Evolutionary conservation across 208 protist species (phyloP).

Genomic region (Tritrichomonas foetus): DNA sequence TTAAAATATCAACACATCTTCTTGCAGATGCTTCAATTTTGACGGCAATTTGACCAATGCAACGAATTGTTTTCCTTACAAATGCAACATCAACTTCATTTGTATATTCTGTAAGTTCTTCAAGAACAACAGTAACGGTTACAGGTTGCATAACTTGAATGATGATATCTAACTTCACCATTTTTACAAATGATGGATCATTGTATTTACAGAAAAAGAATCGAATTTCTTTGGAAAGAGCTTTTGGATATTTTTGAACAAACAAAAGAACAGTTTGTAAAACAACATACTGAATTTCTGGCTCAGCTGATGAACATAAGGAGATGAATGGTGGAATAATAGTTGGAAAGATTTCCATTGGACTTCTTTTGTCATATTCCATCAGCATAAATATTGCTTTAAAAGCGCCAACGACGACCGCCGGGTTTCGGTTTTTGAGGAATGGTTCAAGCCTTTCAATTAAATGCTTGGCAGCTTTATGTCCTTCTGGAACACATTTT

Average conservation of each 20-base stretch:
- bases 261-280: slow-evolving; percentile 96
- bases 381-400: slow-evolving; percentile 77
- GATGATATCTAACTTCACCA: slow-evolving; percentile 92
- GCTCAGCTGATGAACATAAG: slow-evolving; percentile 69
- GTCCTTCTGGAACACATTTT: slow-evolving; percentile 44
- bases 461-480: slow-evolving; percentile 72
- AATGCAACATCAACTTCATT: slow-evolving; percentile 91
- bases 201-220: slow-evolving; percentile 92
- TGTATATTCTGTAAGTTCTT: slow-evolving; percentile 85
- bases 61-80: slow-evolving; percentile 82
- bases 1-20: slow-evolving; percentile 77
- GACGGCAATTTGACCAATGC: slow-evolving; percentile 88
- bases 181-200: slow-evolving; percentile 94
- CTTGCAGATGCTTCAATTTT: slow-evolving; percentile 83
- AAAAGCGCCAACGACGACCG: slow-evolving; percentile 91
- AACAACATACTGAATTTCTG: slow-evolving; percentile 95
- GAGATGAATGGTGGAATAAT: slow-evolving; percentile 80
- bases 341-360: slow-evolving; percentile 57
- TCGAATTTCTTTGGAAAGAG: slow-evolving; percentile 59
- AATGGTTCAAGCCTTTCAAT: slow-evolving; percentile 81
- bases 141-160: slow-evolving; percentile 72
- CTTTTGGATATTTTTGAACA: slow-evolving; percentile 76
- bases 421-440: slow-evolving; percentile 89
- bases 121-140: slow-evolving; percentile 74
- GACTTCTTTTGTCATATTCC: slow-evolving; percentile 56